These are phyloP conservation scores for Aspergillus novoparasiticus DNA, from an alignment of 2,329 filamentous ascomycete species.

Conservation along the genomic window DNA sequence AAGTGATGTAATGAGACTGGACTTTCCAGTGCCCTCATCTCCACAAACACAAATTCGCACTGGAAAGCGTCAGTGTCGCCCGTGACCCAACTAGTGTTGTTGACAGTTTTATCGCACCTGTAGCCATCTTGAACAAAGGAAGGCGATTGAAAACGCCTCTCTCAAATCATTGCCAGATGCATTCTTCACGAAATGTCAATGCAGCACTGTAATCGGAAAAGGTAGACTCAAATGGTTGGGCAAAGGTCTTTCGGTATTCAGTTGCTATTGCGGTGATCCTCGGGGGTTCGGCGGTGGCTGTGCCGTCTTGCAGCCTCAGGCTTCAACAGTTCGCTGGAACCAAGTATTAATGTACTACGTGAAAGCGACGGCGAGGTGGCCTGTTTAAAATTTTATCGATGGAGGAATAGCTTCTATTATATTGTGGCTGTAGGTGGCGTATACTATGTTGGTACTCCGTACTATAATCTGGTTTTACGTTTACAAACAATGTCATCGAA, in stretches of 20 bases:
- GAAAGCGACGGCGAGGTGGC: neutral
- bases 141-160: slow-evolving; percentile 7
- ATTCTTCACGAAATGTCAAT: neutral
- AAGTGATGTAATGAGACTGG: slow-evolving; percentile 87
- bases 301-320: slow-evolving; percentile 24
- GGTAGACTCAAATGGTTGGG: neutral
- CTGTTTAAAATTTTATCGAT: neutral
- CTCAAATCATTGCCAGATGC: slow-evolving; percentile 18
- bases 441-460: neutral
- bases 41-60: slow-evolving; percentile 96
- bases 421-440: neutral
- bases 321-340: neutral
- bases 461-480: neutral
- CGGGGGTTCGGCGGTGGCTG: slow-evolving; percentile 21
- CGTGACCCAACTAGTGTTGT: slow-evolving; percentile 1
- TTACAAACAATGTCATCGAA: neutral
- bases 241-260: neutral
- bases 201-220: neutral
- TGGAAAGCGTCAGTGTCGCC: slow-evolving; percentile 29
- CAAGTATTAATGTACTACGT: neutral
- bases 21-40: slow-evolving; percentile 94
- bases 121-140: slow-evolving; percentile 23
- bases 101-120: slow-evolving; percentile 22
- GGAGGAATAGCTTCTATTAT: neutral
- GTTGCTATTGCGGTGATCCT: slow-evolving; percentile 13